phyloP scores from a whole-genome alignment of 2,329 filamentous ascomycete species.

The Aspergillus brunneoviolaceus region DNA sequence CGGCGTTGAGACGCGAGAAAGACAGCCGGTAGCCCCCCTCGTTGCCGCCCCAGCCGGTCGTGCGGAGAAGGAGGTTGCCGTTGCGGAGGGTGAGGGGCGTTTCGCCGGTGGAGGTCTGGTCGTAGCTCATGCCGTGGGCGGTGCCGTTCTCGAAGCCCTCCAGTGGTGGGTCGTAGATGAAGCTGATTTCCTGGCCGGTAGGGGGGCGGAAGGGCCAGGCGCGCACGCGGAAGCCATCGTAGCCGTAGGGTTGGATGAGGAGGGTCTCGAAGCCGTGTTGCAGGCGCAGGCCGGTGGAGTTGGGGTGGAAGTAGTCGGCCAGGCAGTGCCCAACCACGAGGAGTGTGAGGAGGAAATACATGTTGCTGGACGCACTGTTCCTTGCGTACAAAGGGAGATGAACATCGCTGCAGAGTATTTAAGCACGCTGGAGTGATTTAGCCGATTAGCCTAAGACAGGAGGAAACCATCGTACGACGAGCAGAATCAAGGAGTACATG shows the following conservation, averaged over 20 bases:
- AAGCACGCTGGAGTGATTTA: background rate
- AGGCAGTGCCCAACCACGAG: background rate
- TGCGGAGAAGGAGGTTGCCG: conserved; percentile 38
- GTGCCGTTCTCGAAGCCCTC: conserved; percentile 37
- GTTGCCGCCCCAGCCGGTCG: conserved; percentile 32
- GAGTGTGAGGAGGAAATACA: background rate
- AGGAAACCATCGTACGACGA: background rate
- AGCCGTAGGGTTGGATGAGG: conserved; percentile 41
- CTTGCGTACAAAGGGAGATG: background rate
- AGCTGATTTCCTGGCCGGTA: conserved; percentile 38
- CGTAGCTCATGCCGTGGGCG: conserved; percentile 33
- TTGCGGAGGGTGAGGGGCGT: conserved; percentile 33
- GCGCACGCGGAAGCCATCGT: conserved; percentile 42
- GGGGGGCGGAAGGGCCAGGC: conserved; percentile 40
- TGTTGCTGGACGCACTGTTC: background rate
- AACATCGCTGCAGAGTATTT: background rate
- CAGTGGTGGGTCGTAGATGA: conserved; percentile 41
- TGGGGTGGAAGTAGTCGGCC: conserved; percentile 18
- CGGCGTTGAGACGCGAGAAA: conserved; percentile 35
- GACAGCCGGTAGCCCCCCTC: conserved; percentile 34
- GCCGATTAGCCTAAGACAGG: conserved; percentile 2
- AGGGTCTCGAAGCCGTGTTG: conserved; percentile 42
- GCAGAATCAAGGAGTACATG: no score
- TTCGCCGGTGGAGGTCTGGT: conserved; percentile 34
- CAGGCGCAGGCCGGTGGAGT: conserved; percentile 30